A percentile compares a stretch with the other conserved stretches of the same genome.
These are phyloP conservation scores for Ophiocordyceps sinensis DNA, from an alignment of 2,329 filamentous ascomycete genomes.

Conservation along the genomic window DNA sequence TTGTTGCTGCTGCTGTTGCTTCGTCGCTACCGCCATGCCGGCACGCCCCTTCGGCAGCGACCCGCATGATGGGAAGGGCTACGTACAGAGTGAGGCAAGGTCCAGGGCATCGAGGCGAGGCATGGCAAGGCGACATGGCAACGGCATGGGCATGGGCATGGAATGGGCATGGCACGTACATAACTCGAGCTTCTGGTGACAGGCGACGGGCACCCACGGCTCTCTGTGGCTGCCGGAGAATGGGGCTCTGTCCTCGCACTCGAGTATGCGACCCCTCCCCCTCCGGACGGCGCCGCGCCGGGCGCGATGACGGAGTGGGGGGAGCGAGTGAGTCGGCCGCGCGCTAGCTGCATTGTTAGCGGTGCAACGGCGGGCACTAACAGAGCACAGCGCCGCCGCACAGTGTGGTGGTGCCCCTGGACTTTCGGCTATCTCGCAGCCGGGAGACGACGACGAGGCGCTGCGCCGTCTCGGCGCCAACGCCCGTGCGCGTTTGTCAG, in stretches of 20 bases:
- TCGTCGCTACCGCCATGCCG: slow-evolving; percentile 4
- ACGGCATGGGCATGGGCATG: too few species aligned
- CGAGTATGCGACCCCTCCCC: too few species aligned
- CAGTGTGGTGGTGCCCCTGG: neutral
- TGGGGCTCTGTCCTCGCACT: too few species aligned
- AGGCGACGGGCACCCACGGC: too few species aligned
- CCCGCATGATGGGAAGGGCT: slow-evolving; percentile 2
- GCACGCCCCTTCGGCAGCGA: slow-evolving; percentile 1
- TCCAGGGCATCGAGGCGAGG: too few species aligned
- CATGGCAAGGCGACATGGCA: too few species aligned
- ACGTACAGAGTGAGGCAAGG: too few species aligned
- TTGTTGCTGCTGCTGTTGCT: neutral
- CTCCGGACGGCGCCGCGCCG: neutral
- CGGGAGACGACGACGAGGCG: neutral
- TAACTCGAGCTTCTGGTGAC: neutral
- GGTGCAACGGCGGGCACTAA: neutral
- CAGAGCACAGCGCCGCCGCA: too few species aligned
- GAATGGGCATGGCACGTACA: too few species aligned
- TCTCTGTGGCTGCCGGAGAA: too few species aligned
- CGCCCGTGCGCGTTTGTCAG: too few species aligned
- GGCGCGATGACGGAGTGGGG: neutral
- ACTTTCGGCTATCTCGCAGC: slow-evolving; percentile 1
- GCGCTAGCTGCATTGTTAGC: neutral
- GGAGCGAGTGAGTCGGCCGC: neutral
- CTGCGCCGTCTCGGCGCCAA: too few species aligned